Percentiles rank a stretch among this genome's conserved stretches.
Conservation (phyloP, 1,139 yeast species). For the Scheffersomyces illinoinensis region DNA sequence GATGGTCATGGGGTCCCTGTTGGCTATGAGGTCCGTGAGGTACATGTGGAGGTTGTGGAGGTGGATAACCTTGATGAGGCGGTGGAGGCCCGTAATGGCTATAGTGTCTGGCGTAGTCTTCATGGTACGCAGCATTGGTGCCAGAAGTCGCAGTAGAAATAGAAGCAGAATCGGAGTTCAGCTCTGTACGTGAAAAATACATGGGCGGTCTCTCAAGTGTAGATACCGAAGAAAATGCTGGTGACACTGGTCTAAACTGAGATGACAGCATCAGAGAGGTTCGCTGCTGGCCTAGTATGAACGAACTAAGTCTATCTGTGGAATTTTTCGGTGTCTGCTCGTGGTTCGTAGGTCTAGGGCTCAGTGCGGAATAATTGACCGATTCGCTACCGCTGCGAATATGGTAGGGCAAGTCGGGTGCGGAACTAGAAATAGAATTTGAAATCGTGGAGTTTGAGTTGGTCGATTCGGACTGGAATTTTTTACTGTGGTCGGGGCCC, state of each 20-base stretch:
- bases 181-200: background rate
- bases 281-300: slow-evolving; percentile 1
- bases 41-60: slow-evolving; percentile 9
- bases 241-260: background rate
- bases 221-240: background rate
- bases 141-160: background rate
- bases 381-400: background rate
- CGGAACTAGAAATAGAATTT: slow-evolving; percentile 7
- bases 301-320: background rate
- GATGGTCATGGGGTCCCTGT: slow-evolving; percentile 5
- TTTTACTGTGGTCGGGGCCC: background rate
- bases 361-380: background rate
- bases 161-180: background rate
- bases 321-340: background rate
- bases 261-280: background rate
- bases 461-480: slow-evolving; percentile 1
- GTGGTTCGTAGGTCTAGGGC: background rate
- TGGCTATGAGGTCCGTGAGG: slow-evolving; percentile 5
- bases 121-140: slow-evolving; percentile 3
- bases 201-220: background rate
- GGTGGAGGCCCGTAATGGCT: slow-evolving; percentile 1
- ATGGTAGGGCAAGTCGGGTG: slow-evolving; percentile 6
- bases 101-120: slow-evolving; percentile 6
- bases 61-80: slow-evolving; percentile 5
- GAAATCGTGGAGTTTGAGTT: slow-evolving; percentile 5